These are phyloP conservation scores for Ceratocystis ficicola DNA, from an alignment of 2,329 filamentous ascomycete genomes.

Conservation along the genomic window DNA sequence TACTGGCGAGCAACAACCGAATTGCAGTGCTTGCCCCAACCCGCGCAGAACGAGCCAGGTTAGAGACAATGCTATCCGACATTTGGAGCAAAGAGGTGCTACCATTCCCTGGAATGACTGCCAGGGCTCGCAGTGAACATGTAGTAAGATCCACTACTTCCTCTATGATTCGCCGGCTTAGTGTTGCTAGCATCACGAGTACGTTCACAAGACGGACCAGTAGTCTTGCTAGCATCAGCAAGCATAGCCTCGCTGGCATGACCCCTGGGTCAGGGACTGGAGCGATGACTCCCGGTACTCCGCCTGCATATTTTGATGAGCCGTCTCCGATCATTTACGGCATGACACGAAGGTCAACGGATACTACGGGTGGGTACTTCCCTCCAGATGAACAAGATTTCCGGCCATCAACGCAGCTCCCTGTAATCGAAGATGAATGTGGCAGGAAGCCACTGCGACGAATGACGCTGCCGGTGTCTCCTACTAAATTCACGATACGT, in stretches of 20 bases:
- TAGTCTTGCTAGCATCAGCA: conserved; percentile 37
- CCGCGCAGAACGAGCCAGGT: conserved; percentile 59
- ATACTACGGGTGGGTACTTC: conserved; percentile 14
- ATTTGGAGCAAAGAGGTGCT: conserved; percentile 74
- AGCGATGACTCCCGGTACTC: conserved; percentile 13
- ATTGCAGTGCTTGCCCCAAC: conserved; percentile 62
- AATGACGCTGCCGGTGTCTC: conserved; percentile 20
- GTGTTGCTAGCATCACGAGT: conserved; percentile 64
- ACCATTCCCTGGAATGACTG: conserved; percentile 71
- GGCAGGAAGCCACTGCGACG: conserved; percentile 20
- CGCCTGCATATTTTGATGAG: conserved; percentile 18
- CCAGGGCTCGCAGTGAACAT: conserved; percentile 52
- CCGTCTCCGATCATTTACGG: conserved; percentile 17
- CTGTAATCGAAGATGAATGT: conserved; percentile 20
- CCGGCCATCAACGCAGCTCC: conserved; percentile 17
- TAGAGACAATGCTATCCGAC: conserved; percentile 63
- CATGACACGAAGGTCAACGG: conserved; percentile 20
- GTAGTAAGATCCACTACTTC: conserved; percentile 68
- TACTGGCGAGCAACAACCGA: conserved; percentile 54
- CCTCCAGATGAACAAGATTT: neutral
- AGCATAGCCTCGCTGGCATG: conserved; percentile 18
- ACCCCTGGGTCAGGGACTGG: conserved; percentile 14
- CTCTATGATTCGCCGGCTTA: conserved; percentile 78
- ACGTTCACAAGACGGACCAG: conserved; percentile 62
- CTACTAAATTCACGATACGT: conserved; percentile 20